These are phyloP conservation scores for Picea glauca DNA, from an alignment of 75 land plant genomes.

Conservation along the genomic window DNA sequence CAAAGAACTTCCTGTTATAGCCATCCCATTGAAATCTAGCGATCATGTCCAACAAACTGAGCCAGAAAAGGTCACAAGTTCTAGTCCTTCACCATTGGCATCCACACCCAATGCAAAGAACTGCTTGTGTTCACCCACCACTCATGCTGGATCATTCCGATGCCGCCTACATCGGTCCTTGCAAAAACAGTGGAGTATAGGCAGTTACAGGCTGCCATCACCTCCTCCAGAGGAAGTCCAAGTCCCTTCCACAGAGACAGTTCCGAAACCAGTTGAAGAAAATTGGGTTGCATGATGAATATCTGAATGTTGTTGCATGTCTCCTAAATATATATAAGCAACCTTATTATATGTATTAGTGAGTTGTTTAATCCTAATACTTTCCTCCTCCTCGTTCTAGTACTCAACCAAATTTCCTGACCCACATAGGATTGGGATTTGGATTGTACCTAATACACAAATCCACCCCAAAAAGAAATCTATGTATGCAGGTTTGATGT, in stretches of 20 bases:
- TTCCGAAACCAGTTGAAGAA: constrained; percentile 10
- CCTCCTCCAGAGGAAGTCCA: neutral
- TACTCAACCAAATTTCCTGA: too few relatives aligned
- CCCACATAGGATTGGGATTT: too few relatives aligned
- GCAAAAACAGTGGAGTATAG: constrained; percentile 13
- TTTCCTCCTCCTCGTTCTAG: too few relatives aligned
- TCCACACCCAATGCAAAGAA: constrained; percentile 10
- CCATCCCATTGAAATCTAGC: neutral
- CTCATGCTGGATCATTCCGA: constrained; percentile 38
- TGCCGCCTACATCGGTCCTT: constrained; percentile 32
- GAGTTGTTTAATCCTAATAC: too few relatives aligned
- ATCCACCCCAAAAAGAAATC: too few relatives aligned
- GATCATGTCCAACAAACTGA: constrained; percentile 1
- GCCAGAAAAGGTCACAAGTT: constrained; percentile 2
- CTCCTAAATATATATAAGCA: too few relatives aligned
- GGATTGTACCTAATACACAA: too few relatives aligned
- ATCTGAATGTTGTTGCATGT: too few relatives aligned
- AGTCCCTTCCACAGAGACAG: constrained; percentile 2
- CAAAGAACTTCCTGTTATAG: constrained; percentile 1
- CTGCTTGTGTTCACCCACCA: constrained; percentile 40
- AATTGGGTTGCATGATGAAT: too few relatives aligned
- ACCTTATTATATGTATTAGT: too few relatives aligned
- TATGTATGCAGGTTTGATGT: too few relatives aligned
- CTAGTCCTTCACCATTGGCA: constrained; percentile 1
- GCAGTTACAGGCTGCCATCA: neutral